phyloP scores from a whole-genome alignment of 768 basidiomycete species.

The Lentinula sp. region DNA sequence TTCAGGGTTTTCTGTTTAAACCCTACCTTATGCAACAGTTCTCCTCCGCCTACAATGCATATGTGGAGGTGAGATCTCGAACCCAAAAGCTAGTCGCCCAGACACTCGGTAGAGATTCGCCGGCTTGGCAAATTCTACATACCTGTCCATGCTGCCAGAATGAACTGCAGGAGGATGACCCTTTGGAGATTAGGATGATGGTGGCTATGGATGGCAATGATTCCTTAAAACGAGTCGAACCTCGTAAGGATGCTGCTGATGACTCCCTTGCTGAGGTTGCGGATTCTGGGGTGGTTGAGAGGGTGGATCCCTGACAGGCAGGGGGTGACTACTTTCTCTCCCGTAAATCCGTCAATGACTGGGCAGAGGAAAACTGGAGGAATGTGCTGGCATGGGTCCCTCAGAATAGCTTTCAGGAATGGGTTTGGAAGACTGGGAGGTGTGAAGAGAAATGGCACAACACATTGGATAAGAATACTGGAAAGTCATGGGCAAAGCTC shows the following conservation, averaged over 20 bases:
- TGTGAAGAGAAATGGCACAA: constrained; percentile 15
- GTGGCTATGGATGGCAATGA: constrained; percentile 12
- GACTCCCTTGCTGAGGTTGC: too few relatives aligned
- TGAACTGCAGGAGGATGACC: constrained; percentile 7
- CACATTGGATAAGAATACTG: constrained; percentile 6
- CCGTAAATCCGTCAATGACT: constrained; percentile 13
- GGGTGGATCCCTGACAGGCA: neutral
- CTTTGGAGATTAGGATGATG: constrained; percentile 3
- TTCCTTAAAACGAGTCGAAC: constrained; percentile 9
- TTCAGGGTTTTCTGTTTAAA: constrained; percentile 7
- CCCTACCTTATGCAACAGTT: constrained; percentile 2
- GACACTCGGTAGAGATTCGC: constrained; percentile 5
- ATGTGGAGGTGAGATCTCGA: constrained; percentile 1
- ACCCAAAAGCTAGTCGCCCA: neutral
- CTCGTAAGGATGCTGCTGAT: neutral
- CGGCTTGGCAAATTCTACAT: constrained; percentile 10
- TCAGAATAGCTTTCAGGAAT: too few relatives aligned
- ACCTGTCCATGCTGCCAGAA: constrained; percentile 11
- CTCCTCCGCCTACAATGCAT: constrained; percentile 8
- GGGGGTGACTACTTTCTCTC: constrained; percentile 12
- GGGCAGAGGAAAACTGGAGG: constrained; percentile 8
- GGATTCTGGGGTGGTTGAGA: neutral
- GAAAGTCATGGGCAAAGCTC: constrained; percentile 13
- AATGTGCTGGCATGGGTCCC: neutral
- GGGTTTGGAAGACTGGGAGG: neutral